These are phyloP conservation scores for Penicillium occitanis DNA, from an alignment of 2,329 filamentous ascomycete genomes.

Conservation along the genomic window DNA sequence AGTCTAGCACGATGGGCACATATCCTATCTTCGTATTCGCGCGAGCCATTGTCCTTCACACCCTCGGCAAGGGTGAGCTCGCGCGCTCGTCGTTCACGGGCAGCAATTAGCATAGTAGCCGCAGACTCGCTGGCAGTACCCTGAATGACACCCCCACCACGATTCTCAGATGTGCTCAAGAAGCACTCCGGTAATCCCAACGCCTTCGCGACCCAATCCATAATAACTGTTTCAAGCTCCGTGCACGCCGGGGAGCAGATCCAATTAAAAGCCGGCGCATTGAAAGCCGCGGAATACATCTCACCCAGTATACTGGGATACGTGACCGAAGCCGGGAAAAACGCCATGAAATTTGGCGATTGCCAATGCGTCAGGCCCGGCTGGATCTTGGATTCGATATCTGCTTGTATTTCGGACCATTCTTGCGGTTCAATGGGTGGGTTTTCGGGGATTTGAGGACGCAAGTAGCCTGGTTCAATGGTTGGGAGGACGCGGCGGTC, in stretches of 20 bases:
- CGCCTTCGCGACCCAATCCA: slow-evolving; percentile 85
- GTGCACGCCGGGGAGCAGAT: slow-evolving; percentile 89
- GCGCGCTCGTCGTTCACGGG: slow-evolving; percentile 73
- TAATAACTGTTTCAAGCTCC: slow-evolving; percentile 86
- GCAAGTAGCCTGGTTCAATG: slow-evolving; percentile 82
- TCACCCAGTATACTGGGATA: slow-evolving; percentile 87
- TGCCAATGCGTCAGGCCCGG: slow-evolving; percentile 95
- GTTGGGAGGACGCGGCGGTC: slow-evolving; percentile 71
- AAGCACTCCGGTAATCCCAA: slow-evolving; percentile 72
- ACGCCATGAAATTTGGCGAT: slow-evolving; percentile 92
- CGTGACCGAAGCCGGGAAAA: slow-evolving; percentile 80
- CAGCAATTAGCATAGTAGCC: slow-evolving; percentile 82
- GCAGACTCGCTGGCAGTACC: slow-evolving; percentile 86
- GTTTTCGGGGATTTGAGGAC: slow-evolving; percentile 71
- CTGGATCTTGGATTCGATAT: slow-evolving; percentile 82
- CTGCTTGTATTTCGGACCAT: slow-evolving; percentile 77
- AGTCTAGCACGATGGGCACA: slow-evolving; percentile 67
- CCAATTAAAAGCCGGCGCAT: slow-evolving; percentile 94
- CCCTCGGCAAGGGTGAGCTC: slow-evolving; percentile 56
- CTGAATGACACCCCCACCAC: slow-evolving; percentile 89
- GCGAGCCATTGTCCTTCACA: slow-evolving; percentile 41
- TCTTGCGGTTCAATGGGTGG: slow-evolving; percentile 64
- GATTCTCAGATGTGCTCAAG: slow-evolving; percentile 63
- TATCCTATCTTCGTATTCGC: slow-evolving; percentile 68
- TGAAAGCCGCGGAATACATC: slow-evolving; percentile 87